Percentiles rank a stretch among this genome's conserved stretches.
Conservation (phyloP, 164 flowering plant genomes). For the Vitis rupestris region DNA sequence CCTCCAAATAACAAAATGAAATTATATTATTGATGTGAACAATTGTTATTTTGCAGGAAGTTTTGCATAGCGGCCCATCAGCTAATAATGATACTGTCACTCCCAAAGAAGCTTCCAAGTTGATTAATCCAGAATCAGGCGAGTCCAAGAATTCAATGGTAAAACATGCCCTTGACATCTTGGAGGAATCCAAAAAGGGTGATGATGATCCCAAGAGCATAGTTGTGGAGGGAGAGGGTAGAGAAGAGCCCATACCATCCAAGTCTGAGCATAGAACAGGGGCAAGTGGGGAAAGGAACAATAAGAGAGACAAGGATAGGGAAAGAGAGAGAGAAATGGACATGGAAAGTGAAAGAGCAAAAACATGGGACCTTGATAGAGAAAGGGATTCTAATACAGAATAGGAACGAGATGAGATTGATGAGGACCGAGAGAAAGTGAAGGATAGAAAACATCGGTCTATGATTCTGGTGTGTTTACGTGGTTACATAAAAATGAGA, state of each 20-base stretch:
- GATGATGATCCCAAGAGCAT: slow-evolving; percentile 55
- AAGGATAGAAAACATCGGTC: slow-evolving; percentile 69
- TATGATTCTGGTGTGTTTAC: slow-evolving; percentile 3
- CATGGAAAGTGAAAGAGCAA: slow-evolving; percentile 18
- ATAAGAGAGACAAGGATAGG: slow-evolving; percentile 51
- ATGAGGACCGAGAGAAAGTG: slow-evolving; percentile 58
- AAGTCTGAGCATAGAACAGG: slow-evolving; percentile 50
- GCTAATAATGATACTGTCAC: slow-evolving; percentile 28
- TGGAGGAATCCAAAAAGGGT: slow-evolving; percentile 64
- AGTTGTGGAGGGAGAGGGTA: slow-evolving; percentile 43
- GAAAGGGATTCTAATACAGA: slow-evolving; percentile 75
- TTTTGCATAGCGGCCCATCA: slow-evolving; percentile 28
- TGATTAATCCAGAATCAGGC: slow-evolving; percentile 34
- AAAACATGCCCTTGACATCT: slow-evolving; percentile 44
- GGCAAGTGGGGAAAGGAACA: slow-evolving; percentile 49
- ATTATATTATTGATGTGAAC: too few species aligned
- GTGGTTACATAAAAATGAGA: too few species aligned
- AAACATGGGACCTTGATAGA: slow-evolving; percentile 52
- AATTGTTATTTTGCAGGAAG: slow-evolving; percentile 38
- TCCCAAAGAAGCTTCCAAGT: slow-evolving; percentile 26
- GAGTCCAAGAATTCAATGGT: slow-evolving; percentile 44
- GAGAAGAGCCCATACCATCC: slow-evolving; percentile 43
- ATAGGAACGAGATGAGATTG: slow-evolving; percentile 45
- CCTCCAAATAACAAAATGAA: too few species aligned
- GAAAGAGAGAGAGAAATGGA: slow-evolving; percentile 19